Conservation (phyloP, 1,284 basidiomycete species). For the Gomphus bonarii region DNA sequence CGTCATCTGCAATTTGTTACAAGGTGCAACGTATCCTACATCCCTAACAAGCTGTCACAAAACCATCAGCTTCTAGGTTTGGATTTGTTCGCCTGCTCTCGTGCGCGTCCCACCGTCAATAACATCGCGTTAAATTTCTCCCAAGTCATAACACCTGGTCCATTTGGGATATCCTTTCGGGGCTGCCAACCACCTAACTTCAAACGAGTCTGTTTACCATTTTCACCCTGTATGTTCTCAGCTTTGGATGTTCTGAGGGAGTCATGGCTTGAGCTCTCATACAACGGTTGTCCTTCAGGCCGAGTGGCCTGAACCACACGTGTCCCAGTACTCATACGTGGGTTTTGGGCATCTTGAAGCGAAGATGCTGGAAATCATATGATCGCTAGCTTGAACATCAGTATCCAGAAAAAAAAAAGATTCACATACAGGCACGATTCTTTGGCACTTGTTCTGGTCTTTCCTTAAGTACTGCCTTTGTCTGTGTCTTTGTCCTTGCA, state of each 20-base stretch:
- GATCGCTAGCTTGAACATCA: neutral
- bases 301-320: neutral
- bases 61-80: neutral
- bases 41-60: neutral
- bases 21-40: neutral
- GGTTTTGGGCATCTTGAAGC: neutral
- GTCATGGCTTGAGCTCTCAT: neutral
- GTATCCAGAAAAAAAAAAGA: neutral
- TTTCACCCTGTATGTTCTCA: neutral
- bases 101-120: neutral
- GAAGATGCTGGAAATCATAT: neutral
- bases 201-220: neutral
- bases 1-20: neutral
- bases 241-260: neutral
- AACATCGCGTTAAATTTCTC: slow-evolving; percentile 1
- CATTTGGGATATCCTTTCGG: neutral
- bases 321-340: neutral
- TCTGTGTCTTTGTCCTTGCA: slow-evolving; percentile 8
- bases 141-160: slow-evolving; percentile 1
- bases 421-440: neutral
- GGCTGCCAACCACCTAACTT: slow-evolving; percentile 8
- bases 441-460: neutral
- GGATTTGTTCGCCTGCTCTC: neutral
- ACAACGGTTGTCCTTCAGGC: neutral
- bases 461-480: neutral